These are phyloP conservation scores for Leccinum holopus DNA, from an alignment of 1,284 basidiomycete genomes.

Conservation along the genomic window DNA sequence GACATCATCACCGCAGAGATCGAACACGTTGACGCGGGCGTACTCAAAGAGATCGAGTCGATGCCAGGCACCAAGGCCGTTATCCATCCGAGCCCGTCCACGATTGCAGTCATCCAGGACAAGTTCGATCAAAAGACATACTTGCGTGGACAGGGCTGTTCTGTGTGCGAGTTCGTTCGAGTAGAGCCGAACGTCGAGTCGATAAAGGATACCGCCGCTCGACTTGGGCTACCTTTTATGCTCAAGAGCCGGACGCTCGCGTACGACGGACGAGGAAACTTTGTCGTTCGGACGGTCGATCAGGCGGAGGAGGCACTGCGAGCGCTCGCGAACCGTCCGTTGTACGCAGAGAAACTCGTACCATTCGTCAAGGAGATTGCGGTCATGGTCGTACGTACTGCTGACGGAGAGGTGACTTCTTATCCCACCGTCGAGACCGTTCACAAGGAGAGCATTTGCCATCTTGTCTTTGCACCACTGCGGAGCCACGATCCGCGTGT, in stretches of 20 bases:
- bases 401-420: constrained; percentile 70
- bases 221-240: constrained; percentile 90
- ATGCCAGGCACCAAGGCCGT: constrained; percentile 43
- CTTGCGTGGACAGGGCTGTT: constrained; percentile 57
- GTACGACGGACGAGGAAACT: constrained; percentile 97
- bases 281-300: constrained; percentile 60
- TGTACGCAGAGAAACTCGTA: constrained; percentile 96
- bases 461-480: constrained; percentile 88
- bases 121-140: constrained; percentile 91
- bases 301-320: constrained; percentile 66
- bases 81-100: constrained; percentile 84
- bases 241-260: constrained; percentile 94
- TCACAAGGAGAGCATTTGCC: constrained; percentile 93
- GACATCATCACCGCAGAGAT: constrained; percentile 97
- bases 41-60: constrained; percentile 68
- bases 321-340: constrained; percentile 60
- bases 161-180: constrained; percentile 72
- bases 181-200: constrained; percentile 60
- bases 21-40: constrained; percentile 88
- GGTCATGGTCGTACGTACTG: constrained; percentile 93
- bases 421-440: constrained; percentile 97
- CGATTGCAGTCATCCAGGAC: constrained; percentile 92
- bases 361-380: constrained; percentile 90
- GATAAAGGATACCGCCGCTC: constrained; percentile 51
- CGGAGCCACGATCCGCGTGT: constrained; percentile 60